Evolutionary conservation across 768 basidiomycete genomes (phyloP).

Genomic region (Mycena metata): DNA sequence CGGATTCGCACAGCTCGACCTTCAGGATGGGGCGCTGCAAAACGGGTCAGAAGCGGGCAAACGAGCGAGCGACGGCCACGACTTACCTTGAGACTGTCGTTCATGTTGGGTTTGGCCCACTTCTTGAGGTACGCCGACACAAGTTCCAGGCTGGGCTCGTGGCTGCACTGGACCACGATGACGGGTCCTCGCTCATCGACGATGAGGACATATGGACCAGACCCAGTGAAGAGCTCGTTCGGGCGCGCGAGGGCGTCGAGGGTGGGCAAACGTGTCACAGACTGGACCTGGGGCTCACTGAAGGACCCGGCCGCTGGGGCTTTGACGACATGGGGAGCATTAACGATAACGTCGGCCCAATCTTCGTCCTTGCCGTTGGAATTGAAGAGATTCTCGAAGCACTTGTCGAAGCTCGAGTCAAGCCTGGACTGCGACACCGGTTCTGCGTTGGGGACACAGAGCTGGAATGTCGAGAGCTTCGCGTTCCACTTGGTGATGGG

Average conservation of each 20-base stretch:
- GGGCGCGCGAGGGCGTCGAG: slow-evolving; percentile 50
- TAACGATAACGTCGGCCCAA: slow-evolving; percentile 49
- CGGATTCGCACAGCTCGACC: slow-evolving; percentile 51
- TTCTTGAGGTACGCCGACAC: slow-evolving; percentile 53
- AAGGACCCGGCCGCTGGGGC: slow-evolving; percentile 13
- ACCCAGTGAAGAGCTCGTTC: slow-evolving; percentile 47
- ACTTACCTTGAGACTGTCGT: slow-evolving; percentile 47
- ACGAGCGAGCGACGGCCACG: too few relatives aligned
- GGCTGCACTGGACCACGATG: slow-evolving; percentile 53
- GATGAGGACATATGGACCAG: slow-evolving; percentile 50
- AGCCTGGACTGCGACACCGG: slow-evolving; percentile 45
- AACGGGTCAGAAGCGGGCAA: neutral
- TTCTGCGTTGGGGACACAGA: slow-evolving; percentile 50
- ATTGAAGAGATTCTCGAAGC: slow-evolving; percentile 50
- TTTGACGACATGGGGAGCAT: slow-evolving; percentile 2
- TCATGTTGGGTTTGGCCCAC: slow-evolving; percentile 50
- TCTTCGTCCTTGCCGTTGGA: slow-evolving; percentile 44
- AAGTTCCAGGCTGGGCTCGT: slow-evolving; percentile 53
- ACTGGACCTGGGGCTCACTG: slow-evolving; percentile 13
- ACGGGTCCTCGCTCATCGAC: slow-evolving; percentile 46
- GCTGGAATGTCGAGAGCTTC: slow-evolving; percentile 45
- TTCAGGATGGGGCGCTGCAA: slow-evolving; percentile 49
- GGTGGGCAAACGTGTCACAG: slow-evolving; percentile 43
- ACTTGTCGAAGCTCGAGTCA: slow-evolving; percentile 50
- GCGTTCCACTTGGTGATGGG: slow-evolving; percentile 48